Conservation (phyloP, 148 eudicot genomes). For the Polygonum aviculare region DNA sequence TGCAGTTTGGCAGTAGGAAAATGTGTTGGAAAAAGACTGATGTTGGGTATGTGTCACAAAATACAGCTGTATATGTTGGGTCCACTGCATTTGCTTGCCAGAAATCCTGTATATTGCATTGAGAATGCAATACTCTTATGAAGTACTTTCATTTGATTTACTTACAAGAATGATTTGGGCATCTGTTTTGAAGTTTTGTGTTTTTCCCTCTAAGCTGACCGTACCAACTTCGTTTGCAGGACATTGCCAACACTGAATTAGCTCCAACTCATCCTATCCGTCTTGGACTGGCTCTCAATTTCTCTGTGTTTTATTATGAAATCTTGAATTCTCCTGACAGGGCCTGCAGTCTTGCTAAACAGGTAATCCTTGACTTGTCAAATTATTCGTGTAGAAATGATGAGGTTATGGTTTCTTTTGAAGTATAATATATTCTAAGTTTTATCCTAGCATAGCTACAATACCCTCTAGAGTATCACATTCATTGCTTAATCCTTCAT, state of each 20-base stretch:
- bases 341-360: conserved; percentile 44
- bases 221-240: conserved; percentile 20
- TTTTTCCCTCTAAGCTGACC: not conserved
- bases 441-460: not conserved
- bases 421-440: not conserved
- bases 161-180: not conserved
- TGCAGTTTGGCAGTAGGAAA: not conserved
- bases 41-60: not conserved
- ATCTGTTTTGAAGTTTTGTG: not conserved
- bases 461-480: not conserved
- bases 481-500: not conserved
- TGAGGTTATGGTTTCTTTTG: not conserved
- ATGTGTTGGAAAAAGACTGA: not conserved
- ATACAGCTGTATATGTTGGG: not conserved
- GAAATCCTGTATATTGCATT: not conserved
- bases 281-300: conserved; percentile 47
- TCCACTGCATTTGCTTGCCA: not conserved
- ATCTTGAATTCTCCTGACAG: conserved; percentile 39
- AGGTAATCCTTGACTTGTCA: conserved; percentile 16
- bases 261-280: conserved; percentile 42
- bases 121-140: not conserved
- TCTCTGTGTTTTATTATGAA: conserved; percentile 50
- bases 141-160: not conserved
- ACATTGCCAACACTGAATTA: conserved; percentile 30
- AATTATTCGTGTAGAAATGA: not conserved